phyloP scores from a whole-genome alignment of 805 yeast species.

The Crinitomyces ghanaensis region DNA sequence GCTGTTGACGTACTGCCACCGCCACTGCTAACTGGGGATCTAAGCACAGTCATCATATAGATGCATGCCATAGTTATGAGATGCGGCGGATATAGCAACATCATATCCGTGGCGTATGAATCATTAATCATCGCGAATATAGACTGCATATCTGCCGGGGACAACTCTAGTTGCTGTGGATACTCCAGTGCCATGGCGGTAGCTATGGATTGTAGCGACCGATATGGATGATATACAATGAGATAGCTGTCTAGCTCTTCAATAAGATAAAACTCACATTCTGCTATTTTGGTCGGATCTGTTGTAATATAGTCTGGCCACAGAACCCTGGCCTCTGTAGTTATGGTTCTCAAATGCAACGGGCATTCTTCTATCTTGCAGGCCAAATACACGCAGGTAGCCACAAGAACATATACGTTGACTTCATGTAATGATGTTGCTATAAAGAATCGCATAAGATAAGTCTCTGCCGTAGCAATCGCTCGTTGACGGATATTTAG shows the following conservation, averaged over 20 bases:
- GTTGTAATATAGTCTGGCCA: slow-evolving; percentile 96
- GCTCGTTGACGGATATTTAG: slow-evolving; percentile 73
- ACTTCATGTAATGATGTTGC: slow-evolving; percentile 67
- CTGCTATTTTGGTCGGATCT: slow-evolving; percentile 84
- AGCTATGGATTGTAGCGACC: slow-evolving; percentile 24
- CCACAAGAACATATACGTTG: slow-evolving; percentile 66
- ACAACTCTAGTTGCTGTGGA: slow-evolving; percentile 31
- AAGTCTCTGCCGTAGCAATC: slow-evolving; percentile 80
- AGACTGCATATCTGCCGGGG: slow-evolving; percentile 54
- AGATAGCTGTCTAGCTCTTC: slow-evolving; percentile 55
- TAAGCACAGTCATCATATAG: slow-evolving; percentile 60
- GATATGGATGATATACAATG: slow-evolving; percentile 32
- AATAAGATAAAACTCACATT: slow-evolving; percentile 85
- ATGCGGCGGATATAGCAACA: slow-evolving; percentile 79
- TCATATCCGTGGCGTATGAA: slow-evolving; percentile 77
- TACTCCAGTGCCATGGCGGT: slow-evolving; percentile 43
- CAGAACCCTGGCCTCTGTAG: slow-evolving; percentile 71
- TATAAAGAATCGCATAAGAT: slow-evolving; percentile 64
- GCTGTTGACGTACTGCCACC: slow-evolving; percentile 4
- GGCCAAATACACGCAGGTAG: slow-evolving; percentile 80
- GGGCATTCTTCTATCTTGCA: slow-evolving; percentile 95
- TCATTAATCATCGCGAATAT: slow-evolving; percentile 88
- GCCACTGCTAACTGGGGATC: no score
- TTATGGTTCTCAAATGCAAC: slow-evolving; percentile 75
- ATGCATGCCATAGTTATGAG: slow-evolving; percentile 71